phyloP scores from a whole-genome alignment of 2,329 filamentous ascomycete genomes.

The Epichloe glyceriae region DNA sequence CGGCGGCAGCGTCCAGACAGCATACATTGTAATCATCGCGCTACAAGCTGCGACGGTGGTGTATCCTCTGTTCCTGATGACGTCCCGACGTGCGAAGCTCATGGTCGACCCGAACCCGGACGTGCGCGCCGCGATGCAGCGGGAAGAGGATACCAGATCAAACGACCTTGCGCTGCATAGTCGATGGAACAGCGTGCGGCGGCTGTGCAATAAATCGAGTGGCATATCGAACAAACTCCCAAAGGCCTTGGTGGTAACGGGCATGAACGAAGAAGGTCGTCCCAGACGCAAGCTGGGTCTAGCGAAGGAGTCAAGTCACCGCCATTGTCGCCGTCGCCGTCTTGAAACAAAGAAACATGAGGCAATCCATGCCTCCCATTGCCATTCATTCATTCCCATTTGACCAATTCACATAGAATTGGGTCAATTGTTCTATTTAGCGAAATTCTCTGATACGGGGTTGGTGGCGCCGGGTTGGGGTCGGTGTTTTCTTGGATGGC shows the following conservation, averaged over 20 bases:
- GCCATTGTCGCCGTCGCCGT: neutral
- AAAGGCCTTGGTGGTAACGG: constrained; percentile 15
- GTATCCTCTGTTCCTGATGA: constrained; percentile 37
- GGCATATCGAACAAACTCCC: constrained; percentile 14
- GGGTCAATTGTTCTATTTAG: too few species aligned
- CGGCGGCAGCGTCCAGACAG: constrained; percentile 47
- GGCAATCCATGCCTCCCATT: too few species aligned
- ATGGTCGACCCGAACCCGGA: constrained; percentile 25
- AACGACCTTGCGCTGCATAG: constrained; percentile 7
- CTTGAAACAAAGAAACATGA: neutral
- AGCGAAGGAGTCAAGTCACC: constrained; percentile 13
- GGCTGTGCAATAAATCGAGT: constrained; percentile 9
- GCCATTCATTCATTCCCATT: too few species aligned
- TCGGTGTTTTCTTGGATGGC: too few species aligned
- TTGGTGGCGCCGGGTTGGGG: too few species aligned
- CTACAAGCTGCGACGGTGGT: constrained; percentile 32
- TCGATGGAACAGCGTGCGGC: constrained; percentile 7
- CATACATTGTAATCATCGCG: constrained; percentile 50
- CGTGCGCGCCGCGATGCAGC: constrained; percentile 9
- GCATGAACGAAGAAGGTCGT: constrained; percentile 15
- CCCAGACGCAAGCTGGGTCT: constrained; percentile 18
- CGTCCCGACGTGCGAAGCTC: constrained; percentile 31
- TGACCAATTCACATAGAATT: too few species aligned
- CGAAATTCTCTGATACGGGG: too few species aligned
- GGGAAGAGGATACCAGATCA: constrained; percentile 10